phyloP scores from a whole-genome alignment of 805 yeast genomes.

The Lachancea dasiensis region DNA sequence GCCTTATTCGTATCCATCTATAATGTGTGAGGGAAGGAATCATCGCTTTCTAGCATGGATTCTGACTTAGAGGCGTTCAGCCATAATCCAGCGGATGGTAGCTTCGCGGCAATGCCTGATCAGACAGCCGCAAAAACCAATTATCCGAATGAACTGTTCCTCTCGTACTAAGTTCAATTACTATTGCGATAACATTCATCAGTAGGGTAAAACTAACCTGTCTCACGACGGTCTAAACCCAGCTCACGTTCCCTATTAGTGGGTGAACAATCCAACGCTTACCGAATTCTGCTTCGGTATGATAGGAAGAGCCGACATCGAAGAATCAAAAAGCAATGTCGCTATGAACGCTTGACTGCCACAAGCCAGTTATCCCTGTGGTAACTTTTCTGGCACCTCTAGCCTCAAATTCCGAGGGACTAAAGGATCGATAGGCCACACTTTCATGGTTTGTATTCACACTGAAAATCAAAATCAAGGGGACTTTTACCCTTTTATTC shows the following conservation, averaged over 20 bases:
- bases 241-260: constrained; percentile 42
- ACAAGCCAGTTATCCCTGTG: constrained; percentile 42
- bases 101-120: constrained; percentile 44
- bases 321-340: constrained; percentile 43
- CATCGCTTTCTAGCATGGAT: constrained; percentile 48
- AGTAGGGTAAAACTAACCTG: constrained; percentile 42
- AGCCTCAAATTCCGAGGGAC: constrained; percentile 41
- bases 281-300: constrained; percentile 45
- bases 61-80: constrained; percentile 47
- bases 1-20: constrained; percentile 40
- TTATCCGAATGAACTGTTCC: constrained; percentile 44
- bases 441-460: constrained; percentile 43
- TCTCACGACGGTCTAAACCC: constrained; percentile 42
- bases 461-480: constrained; percentile 43
- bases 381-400: constrained; percentile 42
- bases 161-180: constrained; percentile 42
- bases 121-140: constrained; percentile 43
- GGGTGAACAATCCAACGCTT: constrained; percentile 44
- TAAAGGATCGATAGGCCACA: constrained; percentile 47
- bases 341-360: constrained; percentile 46
- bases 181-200: constrained; percentile 37
- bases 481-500: constrained; percentile 43
- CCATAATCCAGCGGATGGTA: constrained; percentile 46
- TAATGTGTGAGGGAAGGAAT: constrained; percentile 38
- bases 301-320: constrained; percentile 48